Evolutionary conservation across 2,329 filamentous ascomycete species (phyloP).

Genomic region (Fusarium guadeloupense): DNA sequence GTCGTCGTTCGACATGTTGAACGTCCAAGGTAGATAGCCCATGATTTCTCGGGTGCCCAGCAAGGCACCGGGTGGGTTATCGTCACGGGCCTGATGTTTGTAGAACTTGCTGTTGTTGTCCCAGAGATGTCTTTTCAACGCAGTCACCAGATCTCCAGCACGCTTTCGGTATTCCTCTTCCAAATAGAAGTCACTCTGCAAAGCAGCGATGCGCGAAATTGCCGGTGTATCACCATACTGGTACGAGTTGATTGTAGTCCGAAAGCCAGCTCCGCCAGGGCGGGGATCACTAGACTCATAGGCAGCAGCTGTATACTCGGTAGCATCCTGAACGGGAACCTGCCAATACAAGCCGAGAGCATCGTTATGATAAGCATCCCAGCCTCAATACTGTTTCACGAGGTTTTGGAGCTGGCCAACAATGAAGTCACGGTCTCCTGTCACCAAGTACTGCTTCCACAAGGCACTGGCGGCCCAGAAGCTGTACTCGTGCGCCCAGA

Average conservation of each 20-base stretch:
- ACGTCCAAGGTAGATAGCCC: conserved; percentile 4
- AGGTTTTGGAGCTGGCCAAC: not conserved
- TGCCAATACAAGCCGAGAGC: not conserved
- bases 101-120: not conserved
- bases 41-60: not conserved
- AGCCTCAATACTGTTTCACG: conserved; percentile 5
- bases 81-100: not conserved
- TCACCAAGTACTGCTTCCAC: not conserved
- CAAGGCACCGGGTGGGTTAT: not conserved
- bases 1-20: not conserved
- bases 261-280: not conserved
- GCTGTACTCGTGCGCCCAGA: conserved; percentile 6
- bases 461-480: not conserved
- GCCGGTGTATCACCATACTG: not conserved
- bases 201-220: not conserved
- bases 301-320: not conserved
- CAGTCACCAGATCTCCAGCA: not conserved
- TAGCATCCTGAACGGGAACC: not conserved
- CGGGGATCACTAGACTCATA: conserved; percentile 2
- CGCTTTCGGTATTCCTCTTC: not conserved
- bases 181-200: not conserved
- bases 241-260: not conserved
- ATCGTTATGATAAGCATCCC: not conserved
- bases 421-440: not conserved
- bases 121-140: not conserved